phyloP scores from a whole-genome alignment of 106 monocot species.

The Agapanthus africanus region DNA sequence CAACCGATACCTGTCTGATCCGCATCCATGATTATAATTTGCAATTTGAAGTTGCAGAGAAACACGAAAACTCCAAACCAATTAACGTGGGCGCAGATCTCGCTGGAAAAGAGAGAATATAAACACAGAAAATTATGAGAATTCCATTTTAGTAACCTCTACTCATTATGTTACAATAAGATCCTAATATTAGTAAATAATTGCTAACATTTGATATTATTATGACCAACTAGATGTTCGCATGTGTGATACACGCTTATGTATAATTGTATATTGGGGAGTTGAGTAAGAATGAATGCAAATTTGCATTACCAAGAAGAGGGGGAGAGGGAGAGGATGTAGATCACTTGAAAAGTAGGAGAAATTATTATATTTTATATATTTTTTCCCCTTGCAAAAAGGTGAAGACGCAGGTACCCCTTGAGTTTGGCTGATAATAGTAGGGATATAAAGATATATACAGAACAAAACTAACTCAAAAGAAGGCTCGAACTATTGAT shows the following conservation, averaged over 20 bases:
- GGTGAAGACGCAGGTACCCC: no score
- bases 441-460: background rate
- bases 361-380: no score
- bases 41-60: background rate
- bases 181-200: background rate
- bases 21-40: background rate
- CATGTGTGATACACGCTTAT: no score
- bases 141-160: background rate
- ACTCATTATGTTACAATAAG: background rate
- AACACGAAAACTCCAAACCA: background rate
- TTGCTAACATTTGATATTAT: background rate
- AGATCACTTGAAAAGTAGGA: no score
- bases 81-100: slow-evolving; percentile 10
- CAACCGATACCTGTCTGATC: background rate
- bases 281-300: no score
- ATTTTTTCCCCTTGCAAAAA: no score
- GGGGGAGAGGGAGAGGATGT: no score
- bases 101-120: slow-evolving; percentile 1
- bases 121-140: background rate
- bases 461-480: background rate
- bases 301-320: no score
- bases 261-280: no score
- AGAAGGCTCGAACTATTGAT: background rate
- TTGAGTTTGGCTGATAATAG: no score
- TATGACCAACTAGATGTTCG: background rate